phyloP scores from a whole-genome alignment of 2,329 filamentous ascomycete genomes.

The Penicillium paneum region DNA sequence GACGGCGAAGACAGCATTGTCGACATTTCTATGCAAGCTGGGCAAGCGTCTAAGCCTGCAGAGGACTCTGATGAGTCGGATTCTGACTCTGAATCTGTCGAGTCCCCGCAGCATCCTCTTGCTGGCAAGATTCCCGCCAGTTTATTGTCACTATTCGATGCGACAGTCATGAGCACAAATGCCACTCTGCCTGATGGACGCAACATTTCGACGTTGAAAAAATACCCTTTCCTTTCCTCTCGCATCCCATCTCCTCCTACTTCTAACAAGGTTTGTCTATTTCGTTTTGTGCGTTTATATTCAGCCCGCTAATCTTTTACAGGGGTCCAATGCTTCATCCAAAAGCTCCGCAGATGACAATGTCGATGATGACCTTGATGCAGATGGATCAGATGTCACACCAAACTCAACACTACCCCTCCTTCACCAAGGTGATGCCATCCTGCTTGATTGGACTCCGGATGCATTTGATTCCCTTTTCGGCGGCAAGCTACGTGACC shows the following conservation, averaged over 20 bases:
- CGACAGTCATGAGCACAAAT: constrained; percentile 62
- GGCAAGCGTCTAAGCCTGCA: constrained; percentile 32
- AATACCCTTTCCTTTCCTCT: constrained; percentile 55
- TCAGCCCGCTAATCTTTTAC: background rate
- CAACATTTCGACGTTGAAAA: constrained; percentile 53
- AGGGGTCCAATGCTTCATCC: constrained; percentile 4
- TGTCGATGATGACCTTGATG: constrained; percentile 32
- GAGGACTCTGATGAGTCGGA: constrained; percentile 18
- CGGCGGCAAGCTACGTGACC: constrained; percentile 35
- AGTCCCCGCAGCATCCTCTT: constrained; percentile 49
- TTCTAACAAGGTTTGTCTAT: constrained; percentile 17
- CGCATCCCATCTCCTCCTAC: constrained; percentile 38
- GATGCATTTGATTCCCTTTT: constrained; percentile 72
- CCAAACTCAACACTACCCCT: constrained; percentile 45
- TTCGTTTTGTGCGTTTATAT: background rate
- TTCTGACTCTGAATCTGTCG: constrained; percentile 1
- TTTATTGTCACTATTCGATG: constrained; percentile 71
- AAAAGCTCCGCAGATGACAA: constrained; percentile 15
- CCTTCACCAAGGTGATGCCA: constrained; percentile 75
- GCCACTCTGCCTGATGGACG: constrained; percentile 67
- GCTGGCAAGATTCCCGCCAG: constrained; percentile 58
- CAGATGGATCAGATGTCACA: constrained; percentile 25
- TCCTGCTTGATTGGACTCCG: constrained; percentile 81
- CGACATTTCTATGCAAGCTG: constrained; percentile 79
- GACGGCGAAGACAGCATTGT: constrained; percentile 89